Percentiles rank a stretch among this genome's conserved stretches.
These are phyloP conservation scores for Ehretia macrophylla DNA, from an alignment of 257 asterid genomes.

Conservation along the genomic window DNA sequence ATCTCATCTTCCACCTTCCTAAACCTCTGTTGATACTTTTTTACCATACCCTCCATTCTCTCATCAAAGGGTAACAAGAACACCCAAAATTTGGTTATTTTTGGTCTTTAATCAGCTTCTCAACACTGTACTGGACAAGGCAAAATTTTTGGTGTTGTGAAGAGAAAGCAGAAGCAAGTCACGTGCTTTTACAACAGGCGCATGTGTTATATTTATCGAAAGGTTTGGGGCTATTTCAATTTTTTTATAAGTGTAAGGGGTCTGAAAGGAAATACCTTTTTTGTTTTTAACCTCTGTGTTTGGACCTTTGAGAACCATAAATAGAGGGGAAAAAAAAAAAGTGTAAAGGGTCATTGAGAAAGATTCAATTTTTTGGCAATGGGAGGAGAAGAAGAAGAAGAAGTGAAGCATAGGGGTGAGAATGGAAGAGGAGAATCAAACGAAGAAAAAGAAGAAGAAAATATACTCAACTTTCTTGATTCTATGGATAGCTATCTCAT, in stretches of 20 bases:
- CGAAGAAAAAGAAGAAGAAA: constrained; percentile 29
- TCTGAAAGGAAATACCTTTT: too few species aligned
- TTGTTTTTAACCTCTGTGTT: not conserved
- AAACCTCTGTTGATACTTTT: constrained; percentile 63
- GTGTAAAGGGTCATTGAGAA: not conserved
- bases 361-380: not conserved
- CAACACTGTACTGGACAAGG: too few species aligned
- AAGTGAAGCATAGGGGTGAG: not conserved
- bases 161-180: too few species aligned
- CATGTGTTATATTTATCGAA: too few species aligned
- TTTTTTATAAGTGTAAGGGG: too few species aligned
- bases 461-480: constrained; percentile 58
- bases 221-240: too few species aligned
- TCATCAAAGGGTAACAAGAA: not conserved
- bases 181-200: not conserved
- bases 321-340: not conserved
- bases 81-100: not conserved
- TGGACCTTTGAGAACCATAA: not conserved
- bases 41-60: constrained; percentile 57
- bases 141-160: not conserved
- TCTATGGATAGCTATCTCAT: constrained; percentile 62
- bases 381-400: not conserved
- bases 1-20: constrained; percentile 59
- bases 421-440: not conserved
- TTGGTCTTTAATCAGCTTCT: not conserved